Conservation (phyloP, 331 rosid genomes). For the Erythrophleum ivorense region DNA sequence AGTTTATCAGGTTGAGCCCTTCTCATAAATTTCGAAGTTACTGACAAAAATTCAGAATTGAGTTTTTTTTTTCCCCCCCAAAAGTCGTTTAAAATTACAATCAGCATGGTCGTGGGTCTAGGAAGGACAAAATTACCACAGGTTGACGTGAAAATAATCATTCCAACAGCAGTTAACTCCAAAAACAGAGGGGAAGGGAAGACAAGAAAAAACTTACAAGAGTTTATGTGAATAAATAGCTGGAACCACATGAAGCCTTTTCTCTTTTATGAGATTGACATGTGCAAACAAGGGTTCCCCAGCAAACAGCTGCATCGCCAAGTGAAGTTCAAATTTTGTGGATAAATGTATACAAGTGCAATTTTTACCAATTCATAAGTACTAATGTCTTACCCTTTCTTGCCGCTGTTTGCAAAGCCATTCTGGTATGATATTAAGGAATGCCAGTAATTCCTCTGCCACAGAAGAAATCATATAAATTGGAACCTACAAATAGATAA, state of each 20-base stretch:
- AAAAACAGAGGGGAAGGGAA: not conserved
- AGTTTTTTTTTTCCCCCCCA: not conserved
- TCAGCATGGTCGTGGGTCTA: constrained; percentile 7
- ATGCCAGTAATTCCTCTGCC: constrained; percentile 79
- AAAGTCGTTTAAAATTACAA: constrained; percentile 2
- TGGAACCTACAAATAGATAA: constrained; percentile 69
- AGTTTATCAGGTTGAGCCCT: not conserved
- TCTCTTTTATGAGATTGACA: constrained; percentile 62
- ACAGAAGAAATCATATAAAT: constrained; percentile 81
- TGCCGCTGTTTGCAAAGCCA: constrained; percentile 84
- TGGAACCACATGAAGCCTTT: constrained; percentile 75
- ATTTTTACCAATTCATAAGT: constrained; percentile 32
- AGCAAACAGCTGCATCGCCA: constrained; percentile 70
- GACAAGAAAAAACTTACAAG: constrained; percentile 58
- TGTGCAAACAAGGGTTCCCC: constrained; percentile 78
- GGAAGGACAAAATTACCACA: not conserved
- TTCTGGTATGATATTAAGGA: constrained; percentile 79
- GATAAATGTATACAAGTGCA: constrained; percentile 25
- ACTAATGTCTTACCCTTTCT: constrained; percentile 58
- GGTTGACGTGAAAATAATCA: not conserved
- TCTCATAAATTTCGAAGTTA: constrained; percentile 14
- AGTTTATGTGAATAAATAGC: constrained; percentile 67
- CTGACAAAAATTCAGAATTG: constrained; percentile 17
- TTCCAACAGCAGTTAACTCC: not conserved
- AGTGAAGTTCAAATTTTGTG: constrained; percentile 25